Percentiles rank a stretch among this genome's conserved stretches.
Evolutionary conservation across 371 early-diverging fungal genomes (phyloP).

Genomic region (Rhizopus microsporus): DNA sequence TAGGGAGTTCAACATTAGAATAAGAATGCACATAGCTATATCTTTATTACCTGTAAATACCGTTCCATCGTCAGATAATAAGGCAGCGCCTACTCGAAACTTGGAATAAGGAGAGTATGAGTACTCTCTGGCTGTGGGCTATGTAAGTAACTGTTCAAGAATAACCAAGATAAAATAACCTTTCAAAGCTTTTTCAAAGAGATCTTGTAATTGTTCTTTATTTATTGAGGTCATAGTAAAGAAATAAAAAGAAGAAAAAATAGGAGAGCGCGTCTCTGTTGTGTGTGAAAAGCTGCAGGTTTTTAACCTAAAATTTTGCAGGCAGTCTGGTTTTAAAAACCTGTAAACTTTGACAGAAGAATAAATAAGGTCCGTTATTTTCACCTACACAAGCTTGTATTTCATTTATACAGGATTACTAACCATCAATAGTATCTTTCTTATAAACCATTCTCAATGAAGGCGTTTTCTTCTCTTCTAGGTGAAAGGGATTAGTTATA

Average conservation of each 20-base stretch:
- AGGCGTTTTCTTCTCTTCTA: too few species aligned
- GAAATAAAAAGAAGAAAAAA: neutral
- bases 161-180: conserved; percentile 8
- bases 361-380: too few species aligned
- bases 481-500: too few species aligned
- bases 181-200: conserved; percentile 16
- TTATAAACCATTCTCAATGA: too few species aligned
- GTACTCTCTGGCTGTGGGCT: conserved; percentile 44
- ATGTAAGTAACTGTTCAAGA: neutral
- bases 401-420: too few species aligned
- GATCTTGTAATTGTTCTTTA: conserved; percentile 6
- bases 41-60: conserved; percentile 55
- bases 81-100: conserved; percentile 82
- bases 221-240: neutral
- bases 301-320: too few species aligned
- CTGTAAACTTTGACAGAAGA: too few species aligned
- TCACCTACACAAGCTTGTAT: too few species aligned
- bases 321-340: too few species aligned
- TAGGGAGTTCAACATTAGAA: conserved; percentile 12
- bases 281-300: neutral
- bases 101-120: conserved; percentile 84
- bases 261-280: neutral
- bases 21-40: neutral
- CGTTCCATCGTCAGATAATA: conserved; percentile 65
- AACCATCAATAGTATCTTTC: too few species aligned